Base-by-base conservation (phyloP, 495 filamentous ascomycete species). In the Tuber umbilicatum region DNA sequence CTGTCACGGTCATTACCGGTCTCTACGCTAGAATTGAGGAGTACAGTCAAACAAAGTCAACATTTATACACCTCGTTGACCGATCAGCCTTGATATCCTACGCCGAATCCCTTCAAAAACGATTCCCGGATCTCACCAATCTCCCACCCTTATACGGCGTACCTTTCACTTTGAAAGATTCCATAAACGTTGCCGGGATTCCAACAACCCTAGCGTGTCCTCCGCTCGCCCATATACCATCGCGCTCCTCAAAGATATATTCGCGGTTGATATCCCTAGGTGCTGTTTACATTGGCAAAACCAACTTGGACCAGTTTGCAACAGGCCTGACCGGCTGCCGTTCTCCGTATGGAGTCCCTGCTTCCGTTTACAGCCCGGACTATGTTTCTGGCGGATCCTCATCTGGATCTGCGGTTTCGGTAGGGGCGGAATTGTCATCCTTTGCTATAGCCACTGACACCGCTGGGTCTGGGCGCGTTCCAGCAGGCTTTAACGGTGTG, bases 241-340 rank as follows among this genome's bases (percentile, higher is more conserved):
- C 83, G 14, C 73, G 74, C 17, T 85, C 84, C 47, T 83, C 86
- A 3, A 73, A 77, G 23, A 76, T 86, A 55, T 85, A 85, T 73
- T 81, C 83, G 17, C 81, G 47, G 12, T 73, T 86, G 7, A 79
- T 84, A 37, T 79, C 81, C 17, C 83, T 85, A 10, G 90, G 90
- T 4, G 90, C 87, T 0, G 80, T 92, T 47, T 87, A 89, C 68
- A 84, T 92, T 70, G 90, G 90, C 37, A 92, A 92, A 79, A 86
- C 86, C 12, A 91, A 92, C 77, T 85, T 92, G 39, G 90, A 92
- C 81, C 89, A 91, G 81, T 84, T 91, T 12, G 90, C 89, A 23
- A 92, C 90, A 0, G 90, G 90, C 17, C 83, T 89, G 5, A 86
- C 85, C 0, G 87, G 86, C n/a, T 87, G 88, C 70, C 88, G 90